Conservation (phyloP, 2,329 filamentous ascomycete species). For the Zasmidium angulare region DNA sequence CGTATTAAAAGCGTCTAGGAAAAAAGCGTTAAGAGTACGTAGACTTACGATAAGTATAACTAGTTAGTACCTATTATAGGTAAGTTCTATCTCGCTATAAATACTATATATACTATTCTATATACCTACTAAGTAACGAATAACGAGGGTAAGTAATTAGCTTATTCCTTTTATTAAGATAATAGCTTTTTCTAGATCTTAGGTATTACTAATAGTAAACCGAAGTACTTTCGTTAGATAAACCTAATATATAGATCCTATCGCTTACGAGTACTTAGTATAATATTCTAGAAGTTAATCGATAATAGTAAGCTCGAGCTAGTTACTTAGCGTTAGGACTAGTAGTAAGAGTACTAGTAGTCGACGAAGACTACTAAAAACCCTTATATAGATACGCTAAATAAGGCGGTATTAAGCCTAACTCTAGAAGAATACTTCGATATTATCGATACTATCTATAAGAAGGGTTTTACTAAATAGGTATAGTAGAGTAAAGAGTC, state of each 20-base stretch:
- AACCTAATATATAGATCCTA: neutral
- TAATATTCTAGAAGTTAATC: neutral
- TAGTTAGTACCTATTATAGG: neutral
- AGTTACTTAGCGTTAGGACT: neutral
- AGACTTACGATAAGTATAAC: neutral
- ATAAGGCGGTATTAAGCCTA: neutral
- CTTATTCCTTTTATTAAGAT: neutral
- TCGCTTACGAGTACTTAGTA: neutral
- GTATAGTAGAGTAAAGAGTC: neutral
- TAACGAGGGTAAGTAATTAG: neutral
- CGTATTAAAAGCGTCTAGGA: neutral
- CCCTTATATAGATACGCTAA: neutral
- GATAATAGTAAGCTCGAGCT: neutral
- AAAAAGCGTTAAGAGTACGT: neutral
- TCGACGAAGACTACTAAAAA: neutral
- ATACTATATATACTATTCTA: neutral
- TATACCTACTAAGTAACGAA: neutral
- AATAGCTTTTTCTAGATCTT: neutral
- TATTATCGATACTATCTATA: neutral
- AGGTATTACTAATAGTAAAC: neutral
- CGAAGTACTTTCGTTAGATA: neutral
- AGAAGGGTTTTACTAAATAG: neutral
- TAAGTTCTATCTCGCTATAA: neutral
- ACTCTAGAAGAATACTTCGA: neutral
- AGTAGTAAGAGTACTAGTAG: neutral